Evolutionary conservation across 805 yeast species (phyloP).

Genomic region (Clavispora asparagi): DNA sequence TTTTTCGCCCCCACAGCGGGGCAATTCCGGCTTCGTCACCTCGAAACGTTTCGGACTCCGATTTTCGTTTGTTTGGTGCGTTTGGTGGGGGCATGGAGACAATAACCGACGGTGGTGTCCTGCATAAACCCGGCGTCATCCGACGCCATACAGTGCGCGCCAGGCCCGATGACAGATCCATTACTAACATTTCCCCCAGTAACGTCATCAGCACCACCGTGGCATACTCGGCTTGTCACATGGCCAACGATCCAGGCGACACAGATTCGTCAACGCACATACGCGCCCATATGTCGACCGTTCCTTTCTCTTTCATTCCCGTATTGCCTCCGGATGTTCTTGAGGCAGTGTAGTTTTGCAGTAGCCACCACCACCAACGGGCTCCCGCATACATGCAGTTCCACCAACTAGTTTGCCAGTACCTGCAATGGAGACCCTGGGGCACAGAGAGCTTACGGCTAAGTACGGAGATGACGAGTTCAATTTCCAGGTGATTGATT

Average conservation of each 20-base stretch:
- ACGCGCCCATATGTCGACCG: no score
- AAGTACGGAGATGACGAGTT: constrained; percentile 3
- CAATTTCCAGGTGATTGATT: constrained; percentile 24
- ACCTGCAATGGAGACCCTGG: neutral
- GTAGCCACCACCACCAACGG: no score
- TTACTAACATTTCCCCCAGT: neutral
- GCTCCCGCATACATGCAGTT: neutral
- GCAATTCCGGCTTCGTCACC: no score
- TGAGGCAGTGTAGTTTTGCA: no score
- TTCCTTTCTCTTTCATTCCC: no score
- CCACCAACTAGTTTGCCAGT: neutral
- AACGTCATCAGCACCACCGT: neutral
- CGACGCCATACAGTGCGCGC: neutral
- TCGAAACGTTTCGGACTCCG: no score
- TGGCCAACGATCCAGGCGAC: no score
- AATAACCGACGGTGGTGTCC: neutral
- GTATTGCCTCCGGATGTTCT: no score
- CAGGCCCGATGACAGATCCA: neutral
- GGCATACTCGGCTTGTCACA: no score
- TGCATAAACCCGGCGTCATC: neutral
- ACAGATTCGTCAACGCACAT: no score
- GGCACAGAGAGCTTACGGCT: constrained; percentile 1
- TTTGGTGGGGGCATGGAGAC: neutral
- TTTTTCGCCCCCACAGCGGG: neutral
- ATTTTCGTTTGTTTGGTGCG: neutral